Evolutionary conservation across 345 rosid species (phyloP), one percentile per base, ranked within the genome.

Genomic region (Syzygium oleosum): DNA sequence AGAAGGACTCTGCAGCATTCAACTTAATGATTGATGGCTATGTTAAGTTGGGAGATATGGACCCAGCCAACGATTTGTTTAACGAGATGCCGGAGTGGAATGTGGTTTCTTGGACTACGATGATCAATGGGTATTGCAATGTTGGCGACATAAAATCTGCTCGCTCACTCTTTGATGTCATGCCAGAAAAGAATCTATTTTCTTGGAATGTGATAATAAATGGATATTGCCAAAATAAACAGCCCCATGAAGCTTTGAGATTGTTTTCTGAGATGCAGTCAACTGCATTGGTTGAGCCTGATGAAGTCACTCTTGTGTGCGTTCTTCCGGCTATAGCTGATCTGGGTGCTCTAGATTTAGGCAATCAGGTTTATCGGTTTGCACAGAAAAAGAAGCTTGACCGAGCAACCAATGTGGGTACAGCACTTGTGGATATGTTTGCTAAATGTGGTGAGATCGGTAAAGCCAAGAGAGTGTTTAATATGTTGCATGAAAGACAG

Each of bases 131-230:
- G 79, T 95, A 93, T 90, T 95, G 94, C 91, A 91, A 85, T 49
- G 84, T 52, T 65, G 93, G 93, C 43, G 95, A 95, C 84, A 51
- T 94, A 58, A 84, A 85, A 38, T 91, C 97, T 86, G 97, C 97
- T 21, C 88, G 92, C 87, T 51, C 85, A 1, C 87, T 96, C 46
- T 96, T 95, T 86, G 94, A 95, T 88, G 92, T 91, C 51, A 96
- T 95, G 98, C 96, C 96, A 0, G 92, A 89, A 61, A 96, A 90
- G 90, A 96, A 94, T 90, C 29, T 94, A 27, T 86, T 91, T 79
- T 95, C 99, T 83, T 96, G 97, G 99, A 96, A 96, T 80, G 94
- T 92, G 21, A 94, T 96, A 94, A 95, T 96, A 65, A 90, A 95
- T 23, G 98, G 99, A 21, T 94, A 92, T 88, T 93, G 91, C 92